Base-by-base conservation (phyloP, 2,329 filamentous ascomycete species). In the Corinectria fuckeliana region DNA sequence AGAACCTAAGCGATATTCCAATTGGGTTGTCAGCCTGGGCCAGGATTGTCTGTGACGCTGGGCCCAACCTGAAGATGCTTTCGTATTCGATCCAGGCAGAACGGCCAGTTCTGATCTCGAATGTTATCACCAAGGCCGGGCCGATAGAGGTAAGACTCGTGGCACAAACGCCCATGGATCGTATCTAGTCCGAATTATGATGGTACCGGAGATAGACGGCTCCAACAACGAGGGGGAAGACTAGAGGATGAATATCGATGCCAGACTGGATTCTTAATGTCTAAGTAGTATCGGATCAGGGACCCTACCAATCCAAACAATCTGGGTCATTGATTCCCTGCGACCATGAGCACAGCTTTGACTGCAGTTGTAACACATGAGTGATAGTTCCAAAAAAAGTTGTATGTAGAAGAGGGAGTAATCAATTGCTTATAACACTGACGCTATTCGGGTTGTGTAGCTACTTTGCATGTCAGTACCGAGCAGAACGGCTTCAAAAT, bases 31-130 rank as follows among this genome's bases (percentile, higher is more conserved):
- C 77, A 0, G 76, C 73, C 16, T 78, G 73, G 0, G 78, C 66
- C 3, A 85, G 74, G 2, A 78, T 78, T 39, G 81, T 83, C 64
- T 86, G 83, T 3, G 83, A 80, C 2, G 80, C 79, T 10, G 81
- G 75, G 21, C 84, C 84, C 2, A 85, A 71, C 21, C 84, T 85
- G 16, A 77, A 74, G 28, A 87, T 63, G 26, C 82, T 78, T 66
- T 86, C 83, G 68, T 82, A 86, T n/a, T 83, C 83, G 59, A 86
- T 82, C 84, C 84, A 87, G 21, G 76, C 72, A 9, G 73, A 69
- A 2, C 79, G 71, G 0, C 76, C 72, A 9, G 81, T 85, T 61
- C 75, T 64, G 3, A 81, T 71, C 36, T 71, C 67, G 14, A 85
- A 77, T 0, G 82, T 85, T 0, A 82, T 82, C 58, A 87, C 76